phyloP scores from a whole-genome alignment of 2,329 filamentous ascomycete genomes.

The Chaetomiaceae sp. region DNA sequence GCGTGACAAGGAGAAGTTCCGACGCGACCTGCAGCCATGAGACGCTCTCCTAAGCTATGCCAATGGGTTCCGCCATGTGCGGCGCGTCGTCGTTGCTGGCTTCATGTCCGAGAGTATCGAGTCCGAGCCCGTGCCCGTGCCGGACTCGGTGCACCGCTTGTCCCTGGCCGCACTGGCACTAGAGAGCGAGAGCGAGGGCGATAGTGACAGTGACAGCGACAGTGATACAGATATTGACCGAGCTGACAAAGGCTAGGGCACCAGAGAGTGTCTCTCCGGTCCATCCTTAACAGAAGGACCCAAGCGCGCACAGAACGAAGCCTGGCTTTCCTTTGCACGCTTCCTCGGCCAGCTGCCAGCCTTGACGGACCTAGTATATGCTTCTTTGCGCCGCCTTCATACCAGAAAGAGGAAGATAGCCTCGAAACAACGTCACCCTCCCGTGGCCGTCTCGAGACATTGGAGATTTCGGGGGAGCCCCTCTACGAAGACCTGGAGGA shows the following conservation, averaged over 20 bases:
- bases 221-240: neutral
- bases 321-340: slow-evolving; percentile 6
- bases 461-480: neutral
- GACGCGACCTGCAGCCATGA: neutral
- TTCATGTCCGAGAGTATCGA: neutral
- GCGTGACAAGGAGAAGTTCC: neutral
- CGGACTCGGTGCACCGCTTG: no score
- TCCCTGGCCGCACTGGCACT: no score
- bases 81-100: neutral
- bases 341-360: slow-evolving; percentile 4
- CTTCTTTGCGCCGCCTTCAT: slow-evolving; percentile 1
- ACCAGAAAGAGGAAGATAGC: neutral
- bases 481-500: neutral
- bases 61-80: neutral
- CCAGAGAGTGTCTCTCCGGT: neutral
- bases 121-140: no score
- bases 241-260: neutral
- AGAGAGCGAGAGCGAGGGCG: no score
- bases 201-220: neutral
- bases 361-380: slow-evolving; percentile 9
- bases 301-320: slow-evolving; percentile 3
- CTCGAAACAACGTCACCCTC: neutral
- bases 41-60: neutral
- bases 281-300: neutral
- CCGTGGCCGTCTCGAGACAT: neutral